Base-by-base conservation (phyloP, 169 alveolate genomes). In the Theileria parva region DNA sequence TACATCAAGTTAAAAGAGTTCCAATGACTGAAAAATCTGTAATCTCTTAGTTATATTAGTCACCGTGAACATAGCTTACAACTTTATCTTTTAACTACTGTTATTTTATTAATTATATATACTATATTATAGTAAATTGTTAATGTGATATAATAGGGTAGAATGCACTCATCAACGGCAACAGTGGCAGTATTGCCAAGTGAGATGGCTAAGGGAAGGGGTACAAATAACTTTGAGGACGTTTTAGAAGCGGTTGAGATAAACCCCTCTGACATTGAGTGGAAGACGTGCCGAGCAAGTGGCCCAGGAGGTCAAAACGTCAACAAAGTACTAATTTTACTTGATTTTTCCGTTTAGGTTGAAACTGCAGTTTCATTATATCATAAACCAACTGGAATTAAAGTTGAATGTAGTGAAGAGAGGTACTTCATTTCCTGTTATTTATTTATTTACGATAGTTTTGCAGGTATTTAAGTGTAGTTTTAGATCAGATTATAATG, bases 231-330 rank as follows among this genome's bases (percentile, higher is more conserved):
- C 55, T 37, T 64, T 39, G 91, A 85, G 9, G 19, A 19, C 25
- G 48, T 85, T 0, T 12, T 77, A 12, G 51, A 63, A 50, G 57
- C 61, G 17, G 69, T 85, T 9, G 87, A 73, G 69, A 66, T 91
- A 28, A 81, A 91, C 66, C 89, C 87, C 23, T 77, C 80, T 34
- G 93, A 91, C 60, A 65, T 91, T 30, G 90, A 72, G 69, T 76
- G 91, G 86, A 87, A 77, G 53, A 91, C 94, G n/a, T 91, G 91
- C 74, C 63, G 94, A 15, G 80, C 94, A 0, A 85, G 93, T 60
- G 92, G 92, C 50, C 92, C 94, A 0, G 94, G 94, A 2, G 94
- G 94, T 17, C 94, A 91, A 68, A 91, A 91, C 74, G 94, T 91
- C 28, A 91, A 91, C 70, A 91, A 91, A 88, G 94, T 91, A 60